Base-by-base conservation (phyloP, 2,329 filamentous ascomycete species). In the Fusarium globosum region DNA sequence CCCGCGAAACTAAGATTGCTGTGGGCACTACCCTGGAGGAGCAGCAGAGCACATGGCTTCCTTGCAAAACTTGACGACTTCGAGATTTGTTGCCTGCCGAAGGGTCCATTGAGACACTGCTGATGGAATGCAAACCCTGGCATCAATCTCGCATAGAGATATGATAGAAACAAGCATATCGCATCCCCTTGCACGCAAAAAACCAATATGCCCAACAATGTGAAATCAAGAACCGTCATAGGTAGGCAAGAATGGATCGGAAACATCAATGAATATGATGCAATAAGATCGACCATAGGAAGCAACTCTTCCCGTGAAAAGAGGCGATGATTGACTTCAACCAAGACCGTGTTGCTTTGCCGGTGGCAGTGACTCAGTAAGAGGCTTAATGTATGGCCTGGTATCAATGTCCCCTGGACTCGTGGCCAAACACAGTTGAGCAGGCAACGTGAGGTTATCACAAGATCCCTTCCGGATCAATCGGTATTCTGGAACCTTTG, bases 1-100 rank as follows among this genome's bases (percentile, higher is more conserved):
- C 68, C 72, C 74, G 63, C 76, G 68, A 73, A 63, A 60, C 48
- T 49, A 58, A 65, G 35, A 46, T 42, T 51, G 52, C 61, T 53
- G 61, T 49, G 60, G 65, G 48, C 16, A 52, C 61, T 77, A 73
- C 68, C 75, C 60, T 72, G 58, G 57, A 74, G 61, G 43, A 53
- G 68, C 53, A 20, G 39, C 16, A 42, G 51, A 45, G 62, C 38
- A 46, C 43, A 61, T 60, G 57, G 39, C 58, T 39, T 41, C 33
- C 41, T 49, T 43, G 43, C 48, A 48, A 57, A 49, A 61, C 23
- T 57, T 43, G 58, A 69, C 45, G 48, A 46, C 51, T 42, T 59
- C 26, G n/a, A 64, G 35, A 48, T 38, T 48, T 48, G 28, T 38
- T 69, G 20, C 23, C n/a, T 36, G 36, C 23, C 12, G 4, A 69